Conservation (phyloP, 1,284 basidiomycete genomes). For the Tylopilus sp. region DNA sequence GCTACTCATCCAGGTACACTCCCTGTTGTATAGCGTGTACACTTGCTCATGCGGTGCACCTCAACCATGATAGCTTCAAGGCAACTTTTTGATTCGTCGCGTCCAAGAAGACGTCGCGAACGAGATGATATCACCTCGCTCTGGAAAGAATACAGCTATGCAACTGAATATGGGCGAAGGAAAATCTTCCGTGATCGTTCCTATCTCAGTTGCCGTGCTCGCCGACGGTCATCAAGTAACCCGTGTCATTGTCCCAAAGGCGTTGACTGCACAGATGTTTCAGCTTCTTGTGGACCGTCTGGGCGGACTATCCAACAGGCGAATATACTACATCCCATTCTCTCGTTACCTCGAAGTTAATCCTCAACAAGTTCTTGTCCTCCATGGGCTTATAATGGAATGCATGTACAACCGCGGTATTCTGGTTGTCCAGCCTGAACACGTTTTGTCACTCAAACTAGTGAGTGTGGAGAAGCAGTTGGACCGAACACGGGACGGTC, state of each 20-base stretch:
- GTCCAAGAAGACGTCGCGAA: constrained; percentile 43
- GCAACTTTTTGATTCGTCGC: constrained; percentile 41
- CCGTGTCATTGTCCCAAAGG: constrained; percentile 49
- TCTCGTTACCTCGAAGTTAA: constrained; percentile 18
- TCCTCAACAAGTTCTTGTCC: constrained; percentile 27
- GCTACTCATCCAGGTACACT: constrained; percentile 45
- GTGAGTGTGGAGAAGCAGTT: constrained; percentile 16
- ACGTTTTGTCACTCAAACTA: constrained; percentile 44
- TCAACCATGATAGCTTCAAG: constrained; percentile 38
- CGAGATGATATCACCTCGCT: constrained; percentile 49
- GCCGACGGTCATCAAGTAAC: constrained; percentile 44
- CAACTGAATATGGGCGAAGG: constrained; percentile 38
- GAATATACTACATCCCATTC: constrained; percentile 50
- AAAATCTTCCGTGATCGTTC: constrained; percentile 55
- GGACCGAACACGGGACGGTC: constrained; percentile 6
- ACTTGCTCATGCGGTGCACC: not conserved
- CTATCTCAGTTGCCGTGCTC: constrained; percentile 41
- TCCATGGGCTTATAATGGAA: constrained; percentile 31
- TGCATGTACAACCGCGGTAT: constrained; percentile 43
- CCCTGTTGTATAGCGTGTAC: not conserved
- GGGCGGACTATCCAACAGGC: constrained; percentile 44
- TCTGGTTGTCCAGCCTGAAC: constrained; percentile 50
- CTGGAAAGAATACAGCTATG: not conserved
- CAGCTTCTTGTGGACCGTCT: constrained; percentile 45
- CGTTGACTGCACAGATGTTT: constrained; percentile 47